Evolutionary conservation across 2,329 filamentous ascomycete species (phyloP), one percentile per base, ranked within the genome.

Genomic region (Helotiales sp.): DNA sequence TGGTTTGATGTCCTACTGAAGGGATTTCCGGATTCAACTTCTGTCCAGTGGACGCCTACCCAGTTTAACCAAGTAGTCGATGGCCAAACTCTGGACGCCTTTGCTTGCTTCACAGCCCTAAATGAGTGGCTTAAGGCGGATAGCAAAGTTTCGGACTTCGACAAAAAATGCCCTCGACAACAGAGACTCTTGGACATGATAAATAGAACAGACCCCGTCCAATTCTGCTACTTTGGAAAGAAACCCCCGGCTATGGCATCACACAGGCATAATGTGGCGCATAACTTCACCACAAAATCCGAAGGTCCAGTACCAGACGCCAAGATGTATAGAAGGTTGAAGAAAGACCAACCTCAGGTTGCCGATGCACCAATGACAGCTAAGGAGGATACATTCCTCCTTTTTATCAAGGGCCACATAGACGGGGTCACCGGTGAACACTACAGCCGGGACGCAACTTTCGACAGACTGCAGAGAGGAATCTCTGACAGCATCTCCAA

Each of bases 381-480:
- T 10, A 15, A 55, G 13, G 57, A 59, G 30, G 12, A 52, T 19
- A 27, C 27, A 9, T 59, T 55, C 22, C 2, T 27, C 7, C 7
- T 29, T 13, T 46, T 54, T 24, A 31, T 59, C 8, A 3, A 33
- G 1, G 47, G 29, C 19, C 57, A 59, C 24, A 27, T 54, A n/a
- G 1, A 29, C 27, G 6, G 3, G 6, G 17, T 22, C 5, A n/a
- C 15, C 3, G 44, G n/a, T 8, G 1, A 13, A 3, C 56, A 58
- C 38, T 36, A 36, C 12, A 25, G 24, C 6, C 44, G 56, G 29
- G 56, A 58, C 27, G 5, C 24, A 10, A 58, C 46, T 10, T 51
- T 15, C 29, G 17, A 34, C 2, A 13, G 9, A 5, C 8, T 58
- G 6, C 17, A 17, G 7, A 24, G 5, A 8, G 29, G 33, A 12